phyloP scores from a whole-genome alignment of 169 alveolate species.

The Plasmodium gaboni region DNA sequence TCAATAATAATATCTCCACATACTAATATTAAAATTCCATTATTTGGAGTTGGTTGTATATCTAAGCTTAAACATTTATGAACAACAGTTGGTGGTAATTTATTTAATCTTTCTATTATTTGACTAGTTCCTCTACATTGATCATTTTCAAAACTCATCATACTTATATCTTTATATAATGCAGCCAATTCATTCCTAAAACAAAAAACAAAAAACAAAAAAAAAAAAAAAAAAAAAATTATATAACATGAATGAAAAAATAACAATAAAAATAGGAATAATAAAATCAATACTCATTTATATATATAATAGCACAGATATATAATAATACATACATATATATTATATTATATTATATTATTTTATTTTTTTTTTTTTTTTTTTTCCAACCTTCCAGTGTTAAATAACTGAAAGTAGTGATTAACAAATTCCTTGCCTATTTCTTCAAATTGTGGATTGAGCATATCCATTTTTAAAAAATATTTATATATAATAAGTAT shows the following conservation, averaged over 20 bases:
- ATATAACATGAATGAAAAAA: not conserved
- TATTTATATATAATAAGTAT: not conserved
- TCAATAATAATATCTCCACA: conserved; percentile 87
- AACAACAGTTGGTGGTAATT: conserved; percentile 78
- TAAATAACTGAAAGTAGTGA: conserved; percentile 87
- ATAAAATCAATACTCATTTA: not conserved
- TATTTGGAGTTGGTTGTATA: conserved; percentile 87
- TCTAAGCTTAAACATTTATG: conserved; percentile 84
- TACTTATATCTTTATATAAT: conserved; percentile 67
- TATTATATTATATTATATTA: not conserved
- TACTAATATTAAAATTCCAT: conserved; percentile 86
- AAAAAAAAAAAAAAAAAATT: not conserved
- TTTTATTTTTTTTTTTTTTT: conserved; percentile 15
- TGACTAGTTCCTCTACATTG: conserved; percentile 74
- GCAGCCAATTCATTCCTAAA: conserved; percentile 69
- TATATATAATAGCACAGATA: not conserved
- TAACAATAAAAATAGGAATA: not conserved
- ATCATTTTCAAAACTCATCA: conserved; percentile 76
- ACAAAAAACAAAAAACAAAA: not conserved
- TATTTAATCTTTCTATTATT: conserved; percentile 65
- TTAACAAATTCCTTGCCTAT: conserved; percentile 87
- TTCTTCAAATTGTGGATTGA: conserved; percentile 82
- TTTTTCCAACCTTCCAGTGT: conserved; percentile 79
- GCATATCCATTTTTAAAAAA: conserved; percentile 67
- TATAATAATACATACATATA: not conserved